These are phyloP conservation scores for Knufia fluminis DNA, from an alignment of 2,329 filamentous ascomycete genomes.

Conservation along the genomic window DNA sequence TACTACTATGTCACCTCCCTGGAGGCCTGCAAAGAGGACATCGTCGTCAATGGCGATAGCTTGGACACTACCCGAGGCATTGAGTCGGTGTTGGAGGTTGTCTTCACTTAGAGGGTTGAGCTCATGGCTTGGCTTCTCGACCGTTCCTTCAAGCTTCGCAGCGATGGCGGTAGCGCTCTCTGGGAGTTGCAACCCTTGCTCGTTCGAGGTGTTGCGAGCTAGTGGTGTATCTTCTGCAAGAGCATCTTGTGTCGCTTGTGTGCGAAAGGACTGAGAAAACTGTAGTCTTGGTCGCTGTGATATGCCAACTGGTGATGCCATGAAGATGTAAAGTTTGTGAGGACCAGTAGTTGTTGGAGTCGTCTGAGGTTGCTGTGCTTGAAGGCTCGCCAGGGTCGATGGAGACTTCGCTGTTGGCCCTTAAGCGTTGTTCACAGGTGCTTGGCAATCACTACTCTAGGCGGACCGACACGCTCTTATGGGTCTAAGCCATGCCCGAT, in stretches of 20 bases:
- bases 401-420: too few species aligned
- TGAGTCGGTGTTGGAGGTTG: constrained; percentile 17
- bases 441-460: not conserved
- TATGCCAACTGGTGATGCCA: constrained; percentile 1
- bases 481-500: not conserved
- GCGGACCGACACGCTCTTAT: not conserved
- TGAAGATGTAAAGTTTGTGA: not conserved
- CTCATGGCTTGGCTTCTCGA: not conserved
- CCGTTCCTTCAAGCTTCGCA: not conserved
- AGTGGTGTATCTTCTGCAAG: not conserved
- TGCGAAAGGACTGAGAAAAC: constrained; percentile 8
- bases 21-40: constrained; percentile 82
- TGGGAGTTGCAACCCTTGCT: not conserved
- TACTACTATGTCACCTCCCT: constrained; percentile 82
- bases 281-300: constrained; percentile 6
- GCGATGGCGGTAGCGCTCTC: not conserved
- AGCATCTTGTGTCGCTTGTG: constrained; percentile 3
- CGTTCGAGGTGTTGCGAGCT: not conserved
- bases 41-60: constrained; percentile 71
- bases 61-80: constrained; percentile 40
- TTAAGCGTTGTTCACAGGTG: not conserved
- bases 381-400: too few species aligned
- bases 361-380: too few species aligned
- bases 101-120: not conserved
- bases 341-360: not conserved